Percentiles rank a stretch among this genome's conserved stretches.
Evolutionary conservation across 257 asterid genomes (phyloP).

Genomic region (Solanum chiquidenum): DNA sequence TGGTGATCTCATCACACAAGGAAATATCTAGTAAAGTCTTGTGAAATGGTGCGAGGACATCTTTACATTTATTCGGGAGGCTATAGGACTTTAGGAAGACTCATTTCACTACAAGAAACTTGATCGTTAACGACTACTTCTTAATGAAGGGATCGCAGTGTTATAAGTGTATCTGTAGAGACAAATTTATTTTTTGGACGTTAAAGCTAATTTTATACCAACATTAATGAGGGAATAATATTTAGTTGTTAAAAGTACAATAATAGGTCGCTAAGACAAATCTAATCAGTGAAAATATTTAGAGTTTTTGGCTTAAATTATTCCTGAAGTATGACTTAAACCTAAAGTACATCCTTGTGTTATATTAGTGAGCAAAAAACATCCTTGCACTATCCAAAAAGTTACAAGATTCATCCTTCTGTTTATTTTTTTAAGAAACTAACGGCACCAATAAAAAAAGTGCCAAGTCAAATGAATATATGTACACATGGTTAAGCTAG

Average conservation of each 20-base stretch:
- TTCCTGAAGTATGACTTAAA: neutral
- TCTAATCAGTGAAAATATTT: rapidly evolving
- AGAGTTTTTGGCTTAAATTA: neutral
- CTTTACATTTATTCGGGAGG: no score
- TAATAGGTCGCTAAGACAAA: neutral
- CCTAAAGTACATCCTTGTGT: neutral
- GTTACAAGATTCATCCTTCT: no score
- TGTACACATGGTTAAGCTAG: no score
- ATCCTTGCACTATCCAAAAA: no score
- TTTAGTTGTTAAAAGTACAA: neutral
- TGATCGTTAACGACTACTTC: neutral
- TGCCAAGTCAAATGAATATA: no score
- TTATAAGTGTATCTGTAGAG: neutral
- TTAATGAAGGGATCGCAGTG: neutral
- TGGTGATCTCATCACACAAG: neutral
- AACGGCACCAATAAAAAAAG: no score
- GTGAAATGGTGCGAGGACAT: neutral
- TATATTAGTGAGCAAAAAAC: no score
- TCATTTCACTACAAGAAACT: no score
- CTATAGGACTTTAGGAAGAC: neutral
- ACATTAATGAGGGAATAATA: neutral
- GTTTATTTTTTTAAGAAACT: no score
- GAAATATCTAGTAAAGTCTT: neutral
- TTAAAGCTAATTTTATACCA: neutral
- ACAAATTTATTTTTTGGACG: neutral